Base-by-base conservation (phyloP, 805 yeast genomes). In the Yarrowia yakushimensis region DNA sequence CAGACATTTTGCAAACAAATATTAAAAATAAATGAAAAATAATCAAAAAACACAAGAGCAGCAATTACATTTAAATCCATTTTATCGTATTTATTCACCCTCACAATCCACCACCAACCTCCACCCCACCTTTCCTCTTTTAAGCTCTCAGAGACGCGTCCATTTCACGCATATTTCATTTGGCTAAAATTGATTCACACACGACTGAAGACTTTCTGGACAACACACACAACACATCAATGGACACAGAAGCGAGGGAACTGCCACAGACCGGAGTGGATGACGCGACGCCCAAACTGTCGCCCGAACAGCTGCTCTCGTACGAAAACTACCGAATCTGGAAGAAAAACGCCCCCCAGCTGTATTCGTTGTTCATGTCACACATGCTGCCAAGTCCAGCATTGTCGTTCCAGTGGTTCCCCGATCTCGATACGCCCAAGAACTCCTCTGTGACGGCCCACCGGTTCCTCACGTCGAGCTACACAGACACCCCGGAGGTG, bases 381-480 rank as follows among this genome's bases (percentile, higher is more conserved):
- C 73, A 80, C n/a, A 73, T 85, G 13, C 73, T 84, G 12, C 75
- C 83, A 17, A 85, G 89, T 88, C 89, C 89, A 4, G 82, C 86
- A 8, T 68, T 82, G 48, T 77, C 86, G 2, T 79, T 82, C 11
- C 84, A 83, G 69, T 85, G 86, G 81, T 76, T 85, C 45, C 89
- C 89, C 18, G 55, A 48, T 22, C 28, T 31, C 20, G 55, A 48
- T 30, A 30, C 1, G 88, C 84, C 66, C 71, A 79, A 20, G 28
- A 28, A 20, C 23, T 12, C 59, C 4, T 17, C 43, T 15, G 30
- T 48, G n/a, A 11, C 57, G 10, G 37, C 42, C 25, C 59, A 52
- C 33, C 43, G 59, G 23, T 52, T 52, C 17, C 43, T 52, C 17
- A 25, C 59, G n/a, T 34, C 43, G 8, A 25, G 33, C 11, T 52